Evolutionary conservation across 164 flowering plant species (phyloP).

Genomic region (Warburgia ugandensis): DNA sequence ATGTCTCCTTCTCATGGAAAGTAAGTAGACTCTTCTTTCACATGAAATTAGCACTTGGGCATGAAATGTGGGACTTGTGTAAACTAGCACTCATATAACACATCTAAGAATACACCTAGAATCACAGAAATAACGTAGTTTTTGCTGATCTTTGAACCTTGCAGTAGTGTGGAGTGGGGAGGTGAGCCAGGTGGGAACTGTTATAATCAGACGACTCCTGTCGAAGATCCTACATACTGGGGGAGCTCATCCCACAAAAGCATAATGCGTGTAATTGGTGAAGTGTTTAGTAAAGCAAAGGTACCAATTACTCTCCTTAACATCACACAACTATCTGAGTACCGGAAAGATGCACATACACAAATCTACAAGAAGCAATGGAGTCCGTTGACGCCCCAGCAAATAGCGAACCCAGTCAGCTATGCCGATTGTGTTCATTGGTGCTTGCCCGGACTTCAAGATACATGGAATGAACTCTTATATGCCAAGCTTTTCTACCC

Average conservation of each 20-base stretch:
- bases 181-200: constrained; percentile 53
- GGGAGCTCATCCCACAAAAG: constrained; percentile 44
- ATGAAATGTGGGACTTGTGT: background rate
- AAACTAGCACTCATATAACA: background rate
- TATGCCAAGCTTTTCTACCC: constrained; percentile 76
- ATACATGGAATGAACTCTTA: constrained; percentile 90
- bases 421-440: constrained; percentile 88
- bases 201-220: constrained; percentile 58
- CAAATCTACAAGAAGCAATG: constrained; percentile 91
- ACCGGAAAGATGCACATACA: constrained; percentile 82
- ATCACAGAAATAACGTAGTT: too few relatives aligned
- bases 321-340: constrained; percentile 82
- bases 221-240: constrained; percentile 69
- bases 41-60: background rate
- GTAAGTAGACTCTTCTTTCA: constrained; percentile 22
- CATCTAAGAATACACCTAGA: too few relatives aligned
- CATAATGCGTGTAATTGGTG: constrained; percentile 67
- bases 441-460: constrained; percentile 95
- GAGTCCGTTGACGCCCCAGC: constrained; percentile 64
- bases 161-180: constrained; percentile 83
- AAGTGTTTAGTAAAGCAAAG: constrained; percentile 47
- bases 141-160: background rate
- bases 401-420: constrained; percentile 65
- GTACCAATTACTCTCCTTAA: constrained; percentile 66
- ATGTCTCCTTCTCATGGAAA: constrained; percentile 71